Conservation (phyloP, 768 basidiomycete species). For the Lyophyllum shimeji region DNA sequence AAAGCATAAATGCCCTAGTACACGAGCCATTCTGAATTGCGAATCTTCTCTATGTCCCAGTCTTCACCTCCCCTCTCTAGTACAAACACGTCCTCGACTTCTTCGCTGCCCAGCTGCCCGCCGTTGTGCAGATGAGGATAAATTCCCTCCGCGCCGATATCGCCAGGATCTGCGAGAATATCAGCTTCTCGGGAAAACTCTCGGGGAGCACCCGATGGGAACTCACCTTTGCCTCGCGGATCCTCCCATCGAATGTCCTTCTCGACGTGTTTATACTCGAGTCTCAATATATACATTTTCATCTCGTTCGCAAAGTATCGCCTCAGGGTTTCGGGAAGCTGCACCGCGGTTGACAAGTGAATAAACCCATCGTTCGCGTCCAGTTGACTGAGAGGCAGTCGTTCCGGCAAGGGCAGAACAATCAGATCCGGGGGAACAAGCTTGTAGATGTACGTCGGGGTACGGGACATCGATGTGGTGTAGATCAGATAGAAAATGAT, state of each 20-base stretch:
- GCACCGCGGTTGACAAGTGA: conserved; percentile 54
- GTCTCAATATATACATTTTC: conserved; percentile 40
- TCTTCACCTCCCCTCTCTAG: conserved; percentile 23
- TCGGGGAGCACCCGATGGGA: neutral
- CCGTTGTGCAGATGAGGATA: conserved; percentile 59
- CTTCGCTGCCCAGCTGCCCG: conserved; percentile 38
- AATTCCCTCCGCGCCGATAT: conserved; percentile 41
- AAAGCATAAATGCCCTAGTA: too few relatives aligned
- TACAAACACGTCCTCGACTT: conserved; percentile 41
- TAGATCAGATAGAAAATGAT: too few relatives aligned
- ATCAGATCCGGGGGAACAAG: conserved; percentile 42
- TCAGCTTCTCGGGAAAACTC: neutral
- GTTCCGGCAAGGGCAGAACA: conserved; percentile 38
- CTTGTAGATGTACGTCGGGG: conserved; percentile 62
- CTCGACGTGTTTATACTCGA: conserved; percentile 40
- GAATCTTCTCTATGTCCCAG: conserved; percentile 30
- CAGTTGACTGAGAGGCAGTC: conserved; percentile 49
- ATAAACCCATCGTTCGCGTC: conserved; percentile 49
- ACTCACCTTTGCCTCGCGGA: conserved; percentile 32
- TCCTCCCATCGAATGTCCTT: conserved; percentile 49
- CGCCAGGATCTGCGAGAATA: conserved; percentile 33
- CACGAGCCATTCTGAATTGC: conserved; percentile 28
- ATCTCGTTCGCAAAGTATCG: conserved; percentile 44
- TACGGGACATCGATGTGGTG: conserved; percentile 14
- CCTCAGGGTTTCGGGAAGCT: conserved; percentile 45